Base-by-base conservation (phyloP, 306 rosid species). In the Chamaecrista fasciculata region DNA sequence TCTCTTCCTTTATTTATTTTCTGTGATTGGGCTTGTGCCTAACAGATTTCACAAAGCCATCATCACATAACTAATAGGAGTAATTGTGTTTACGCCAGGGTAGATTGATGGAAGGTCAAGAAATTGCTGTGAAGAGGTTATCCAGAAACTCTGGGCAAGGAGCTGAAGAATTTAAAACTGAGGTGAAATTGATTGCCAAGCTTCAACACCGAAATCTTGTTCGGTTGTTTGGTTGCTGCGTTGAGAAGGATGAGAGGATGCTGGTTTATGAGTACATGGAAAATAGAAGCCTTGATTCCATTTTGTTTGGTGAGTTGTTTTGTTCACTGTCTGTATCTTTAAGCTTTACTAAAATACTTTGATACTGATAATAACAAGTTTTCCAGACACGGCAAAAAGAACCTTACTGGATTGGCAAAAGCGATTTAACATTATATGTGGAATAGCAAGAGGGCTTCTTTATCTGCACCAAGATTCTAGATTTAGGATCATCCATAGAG, bases 141-240 rank as follows among this genome's bases (percentile, higher is more conserved):
- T 87, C 95, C 5, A 82, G 79, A 74, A 75, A 5, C 62, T 90
- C 96, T 9, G 90, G 88, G 8, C 96, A 90, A 82, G 96, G 96
- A 14, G 57, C 62, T 4, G 96, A 90, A 51, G 95, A 90, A 33
- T 90, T 90, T 65, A 90, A 82, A 76, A 90, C 79, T 18, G 95
- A 90, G 79, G 86, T 90, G n/a, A 79, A 52, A 59, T 70, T 87
- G 29, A 84, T 90, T 34, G 96, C 74, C 31, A 90, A 72, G 80
- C 95, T 90, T 79, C 95, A 90, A 69, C 96, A 90, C 77, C 81
- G 87, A 51, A 90, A 90, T 75, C 89, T 90, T 40, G 96, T 90
- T 53, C 78, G 95, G 11, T 51, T 90, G 14, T 82, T 87, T 20
- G 96, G 91, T 64, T 87, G 87, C 79, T 87, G 88, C 62, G 47